Conservation (phyloP, 2,329 filamentous ascomycete genomes). For the Diaporthe nobilis region DNA sequence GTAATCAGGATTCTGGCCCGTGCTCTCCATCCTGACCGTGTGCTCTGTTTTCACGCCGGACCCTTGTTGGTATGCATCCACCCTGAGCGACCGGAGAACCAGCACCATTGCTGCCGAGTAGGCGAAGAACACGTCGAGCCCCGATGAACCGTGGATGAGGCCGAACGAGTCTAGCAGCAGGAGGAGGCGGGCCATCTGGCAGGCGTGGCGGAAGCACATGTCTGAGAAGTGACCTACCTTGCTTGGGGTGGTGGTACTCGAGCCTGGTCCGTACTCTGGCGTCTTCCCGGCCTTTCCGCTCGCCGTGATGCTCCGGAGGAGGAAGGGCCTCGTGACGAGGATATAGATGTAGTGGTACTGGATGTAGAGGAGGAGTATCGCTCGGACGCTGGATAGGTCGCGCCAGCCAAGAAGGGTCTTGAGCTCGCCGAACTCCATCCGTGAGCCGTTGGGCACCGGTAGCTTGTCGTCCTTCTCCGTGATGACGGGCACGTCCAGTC, state of each 20-base stretch:
- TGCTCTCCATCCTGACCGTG: background rate
- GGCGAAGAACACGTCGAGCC: slow-evolving; percentile 47
- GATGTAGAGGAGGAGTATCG: slow-evolving; percentile 50
- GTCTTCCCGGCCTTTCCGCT: background rate
- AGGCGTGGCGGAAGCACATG: slow-evolving; percentile 50
- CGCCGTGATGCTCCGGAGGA: background rate
- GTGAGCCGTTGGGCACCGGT: slow-evolving; percentile 32
- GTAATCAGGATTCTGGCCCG: too few species aligned
- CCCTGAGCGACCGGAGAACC: slow-evolving; percentile 3
- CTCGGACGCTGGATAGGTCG: slow-evolving; percentile 47
- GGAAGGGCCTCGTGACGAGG: slow-evolving; percentile 49
- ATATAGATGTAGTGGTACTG: slow-evolving; percentile 52
- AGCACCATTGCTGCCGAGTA: slow-evolving; percentile 22
- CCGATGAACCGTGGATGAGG: slow-evolving; percentile 52
- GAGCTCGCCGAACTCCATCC: slow-evolving; percentile 48
- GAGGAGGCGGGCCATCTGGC: slow-evolving; percentile 50
- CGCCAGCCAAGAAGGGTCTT: slow-evolving; percentile 49
- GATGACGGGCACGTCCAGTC: slow-evolving; percentile 45
- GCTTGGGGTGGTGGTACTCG: slow-evolving; percentile 30
- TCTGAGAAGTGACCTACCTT: slow-evolving; percentile 33
- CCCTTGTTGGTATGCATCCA: background rate
- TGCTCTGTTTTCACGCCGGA: background rate
- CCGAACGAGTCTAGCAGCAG: slow-evolving; percentile 52
- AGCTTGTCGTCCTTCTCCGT: slow-evolving; percentile 40
- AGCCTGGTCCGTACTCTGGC: background rate